Base-by-base conservation (phyloP, 2,329 filamentous ascomycete genomes). In the Aspergillus luchuensis region DNA sequence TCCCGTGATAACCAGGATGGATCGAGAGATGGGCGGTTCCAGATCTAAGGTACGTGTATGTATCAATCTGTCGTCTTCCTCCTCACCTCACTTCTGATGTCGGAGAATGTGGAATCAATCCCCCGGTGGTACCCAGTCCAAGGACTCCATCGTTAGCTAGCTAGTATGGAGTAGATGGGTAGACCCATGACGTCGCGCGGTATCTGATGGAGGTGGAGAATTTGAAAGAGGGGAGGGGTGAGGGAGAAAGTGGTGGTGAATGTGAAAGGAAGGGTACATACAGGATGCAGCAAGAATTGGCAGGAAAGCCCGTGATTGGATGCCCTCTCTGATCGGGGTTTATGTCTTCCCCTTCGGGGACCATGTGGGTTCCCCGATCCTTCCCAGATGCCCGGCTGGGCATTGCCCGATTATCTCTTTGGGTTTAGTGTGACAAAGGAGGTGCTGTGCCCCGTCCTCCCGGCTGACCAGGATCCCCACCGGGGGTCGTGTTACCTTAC, bases 341-440 rank as follows among this genome's bases (percentile, higher is more conserved):
- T 59, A 66, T 55, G 43, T 25, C 21, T 56, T 55, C 45, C 48
- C 23, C 39, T 55, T 66, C 66, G 66, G 66, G 64, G 66, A 67
- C 66, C 65, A 65, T 58, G 49, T 65, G 64, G 61, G 30, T 19
- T 63, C 63, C 66, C 66, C 66, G 66, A 66, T 66, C 62, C 56
- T 56, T 56, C 51, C 56, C 54, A 49, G 48, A 49, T 59, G 56
- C 59, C 56, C 56, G 48, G 57, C 30, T 47, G 53, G 55, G 48
- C 57, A 45, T 17, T 33, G 19, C 53, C 60, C 19, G 41, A 39
- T 13, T 56, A 48, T 13, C 63, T 25, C 5, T 51, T 62, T 60
- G 17, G 49, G 63, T 36, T 50, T 63, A 56, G 53, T 39, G 19
- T 21, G 41, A 36, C 25, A 38, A 48, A 15, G 21, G 51, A 50